Evolutionary conservation across 192 early-diverging fungal species (phyloP), one percentile per base, ranked within the genome.

Genomic region (Cetraspora pellucida): DNA sequence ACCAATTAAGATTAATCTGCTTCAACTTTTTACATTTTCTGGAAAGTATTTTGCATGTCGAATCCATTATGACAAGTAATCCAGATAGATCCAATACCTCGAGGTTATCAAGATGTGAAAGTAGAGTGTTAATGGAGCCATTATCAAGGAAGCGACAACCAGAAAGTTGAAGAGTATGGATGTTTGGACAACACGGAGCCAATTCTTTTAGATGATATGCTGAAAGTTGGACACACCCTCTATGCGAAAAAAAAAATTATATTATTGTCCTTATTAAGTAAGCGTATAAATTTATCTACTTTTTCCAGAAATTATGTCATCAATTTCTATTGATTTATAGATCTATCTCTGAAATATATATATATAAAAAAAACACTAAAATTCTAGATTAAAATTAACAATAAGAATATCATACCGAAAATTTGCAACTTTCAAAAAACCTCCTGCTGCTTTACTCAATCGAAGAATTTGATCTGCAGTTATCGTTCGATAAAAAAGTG

Each of bases 161-260:
- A 23, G 78, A 75, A 16, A 85, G 54, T 55, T 79, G 50, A 9
- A 82, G 44, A 2, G 58, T 73, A 73, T 85, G 63, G n/a, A 82
- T 77, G 49, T 85, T 82, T 23, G 77, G 79, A 79, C 83, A 85
- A 59, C 72, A 74, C 7, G 78, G 65, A 13, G 81, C 59, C 55
- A 85, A 58, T 68, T 60, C 58, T 14, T 77, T 72, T 31, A 85
- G 45, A 11, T 49, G 52, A 17, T 79, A 60, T 11, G 72, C 69
- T 31, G 77, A 81, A 58, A 85, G 73, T 58, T 85, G 83, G 47
- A 81, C 72, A 54, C 83, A 85, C 19, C 83, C 83, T 77, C 83
- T 85, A 52, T 52, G 7, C 37, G 31, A 37, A 37, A 77, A 54
- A 50, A 75, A 52, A 75, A 67, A 23, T 46, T 21, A 8, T 44